Evolutionary conservation across 176 grass and related monocot species (phyloP).

Genomic region (Lolium multiflorum): DNA sequence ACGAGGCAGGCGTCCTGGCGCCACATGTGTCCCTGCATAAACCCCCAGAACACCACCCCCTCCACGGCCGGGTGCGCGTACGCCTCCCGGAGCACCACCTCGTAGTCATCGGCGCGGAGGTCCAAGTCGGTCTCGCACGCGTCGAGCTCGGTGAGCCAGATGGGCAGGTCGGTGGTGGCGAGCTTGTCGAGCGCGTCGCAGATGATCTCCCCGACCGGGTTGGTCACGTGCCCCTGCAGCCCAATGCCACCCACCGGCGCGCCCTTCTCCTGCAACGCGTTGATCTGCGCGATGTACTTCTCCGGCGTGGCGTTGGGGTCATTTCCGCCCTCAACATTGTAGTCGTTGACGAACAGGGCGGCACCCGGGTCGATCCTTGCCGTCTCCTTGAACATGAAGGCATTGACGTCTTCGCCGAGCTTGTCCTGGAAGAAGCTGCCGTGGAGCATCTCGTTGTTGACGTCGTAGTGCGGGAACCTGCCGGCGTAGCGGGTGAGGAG

Average conservation of each 20-base stretch:
- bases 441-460: conserved; percentile 94
- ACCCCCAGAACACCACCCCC: conserved; percentile 76
- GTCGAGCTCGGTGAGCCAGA: conserved; percentile 83
- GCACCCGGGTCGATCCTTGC: conserved; percentile 54
- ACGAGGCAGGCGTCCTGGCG: conserved; percentile 62
- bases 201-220: conserved; percentile 66
- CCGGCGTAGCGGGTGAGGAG: conserved; percentile 75
- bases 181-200: conserved; percentile 71
- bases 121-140: conserved; percentile 56
- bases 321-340: conserved; percentile 62
- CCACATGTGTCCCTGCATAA: conserved; percentile 70
- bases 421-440: conserved; percentile 61
- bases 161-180: conserved; percentile 54
- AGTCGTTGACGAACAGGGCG: conserved; percentile 81
- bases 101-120: conserved; percentile 76
- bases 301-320: conserved; percentile 69
- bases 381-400: conserved; percentile 67
- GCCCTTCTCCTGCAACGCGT: conserved; percentile 60
- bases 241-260: conserved; percentile 66
- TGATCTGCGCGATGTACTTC: conserved; percentile 72
- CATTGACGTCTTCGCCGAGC: conserved; percentile 61
- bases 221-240: conserved; percentile 61
- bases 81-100: conserved; percentile 75
- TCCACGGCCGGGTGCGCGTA: conserved; percentile 78
- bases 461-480: conserved; percentile 81